phyloP scores from a whole-genome alignment of 78 protist species.

The Dictyostelium brefeldianum region DNA sequence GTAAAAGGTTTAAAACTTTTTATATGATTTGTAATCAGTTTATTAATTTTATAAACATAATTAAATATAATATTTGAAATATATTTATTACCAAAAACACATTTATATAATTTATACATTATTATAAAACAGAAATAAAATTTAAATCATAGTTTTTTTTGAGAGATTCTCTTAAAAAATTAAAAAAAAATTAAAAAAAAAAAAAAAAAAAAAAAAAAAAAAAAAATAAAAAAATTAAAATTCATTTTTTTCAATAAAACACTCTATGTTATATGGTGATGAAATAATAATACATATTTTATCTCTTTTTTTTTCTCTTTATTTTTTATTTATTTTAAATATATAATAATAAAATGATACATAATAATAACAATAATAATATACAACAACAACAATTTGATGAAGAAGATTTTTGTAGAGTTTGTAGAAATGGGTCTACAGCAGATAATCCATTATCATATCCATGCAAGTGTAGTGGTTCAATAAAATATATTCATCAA shows the following conservation, averaged over 20 bases:
- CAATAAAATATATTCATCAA: slow-evolving; percentile 67
- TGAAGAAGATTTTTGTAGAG: slow-evolving; percentile 70
- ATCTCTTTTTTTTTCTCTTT: background rate
- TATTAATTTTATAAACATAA: background rate
- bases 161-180: background rate
- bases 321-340: background rate
- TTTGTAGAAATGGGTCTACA: slow-evolving; percentile 66
- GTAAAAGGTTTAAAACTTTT: background rate
- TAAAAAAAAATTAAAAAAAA: background rate
- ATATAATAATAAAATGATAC: background rate
- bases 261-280: too few species aligned
- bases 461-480: slow-evolving; percentile 79
- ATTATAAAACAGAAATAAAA: background rate
- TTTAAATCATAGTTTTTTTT: background rate
- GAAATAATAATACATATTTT: background rate
- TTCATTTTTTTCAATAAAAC: background rate
- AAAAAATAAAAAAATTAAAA: background rate
- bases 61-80: background rate
- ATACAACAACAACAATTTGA: slow-evolving; percentile 1
- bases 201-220: background rate
- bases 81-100: background rate
- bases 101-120: background rate
- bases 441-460: slow-evolving; percentile 54
- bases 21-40: background rate
- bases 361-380: too few species aligned